Evolutionary conservation across 1,139 yeast species (phyloP).

Genomic region (Debaryomyces fabryi): DNA sequence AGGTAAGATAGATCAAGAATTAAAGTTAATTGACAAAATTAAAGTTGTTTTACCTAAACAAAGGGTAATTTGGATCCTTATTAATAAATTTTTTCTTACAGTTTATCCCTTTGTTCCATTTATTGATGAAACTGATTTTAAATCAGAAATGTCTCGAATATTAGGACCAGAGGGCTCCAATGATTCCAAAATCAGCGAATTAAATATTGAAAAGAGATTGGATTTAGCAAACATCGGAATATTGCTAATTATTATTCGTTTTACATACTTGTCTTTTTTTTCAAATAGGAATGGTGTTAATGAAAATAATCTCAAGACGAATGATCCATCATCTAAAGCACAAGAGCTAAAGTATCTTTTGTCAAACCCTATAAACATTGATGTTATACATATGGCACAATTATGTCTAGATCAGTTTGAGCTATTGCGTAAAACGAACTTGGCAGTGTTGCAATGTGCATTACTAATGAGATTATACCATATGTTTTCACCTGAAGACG

Average conservation of each 20-base stretch:
- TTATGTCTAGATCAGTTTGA: conserved; percentile 29
- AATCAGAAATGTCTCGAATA: conserved; percentile 20
- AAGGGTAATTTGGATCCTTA: conserved; percentile 42
- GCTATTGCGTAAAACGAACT: conserved; percentile 20
- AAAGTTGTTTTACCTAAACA: conserved; percentile 36
- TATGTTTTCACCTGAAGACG: conserved; percentile 51
- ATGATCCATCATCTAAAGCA: conserved; percentile 18
- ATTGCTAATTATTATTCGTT: conserved; percentile 42
- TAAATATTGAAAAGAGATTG: conserved; percentile 38
- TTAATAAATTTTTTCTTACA: conserved; percentile 40
- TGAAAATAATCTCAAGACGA: conserved; percentile 17
- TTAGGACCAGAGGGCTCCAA: conserved; percentile 27
- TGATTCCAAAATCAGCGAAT: conserved; percentile 17
- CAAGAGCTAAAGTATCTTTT: conserved; percentile 26
- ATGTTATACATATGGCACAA: conserved; percentile 28
- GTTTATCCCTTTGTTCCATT: conserved; percentile 48
- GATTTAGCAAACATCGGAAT: conserved; percentile 53
- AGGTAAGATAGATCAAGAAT: conserved; percentile 25
- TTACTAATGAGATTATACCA: conserved; percentile 48
- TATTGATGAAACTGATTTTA: conserved; percentile 36
- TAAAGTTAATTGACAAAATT: conserved; percentile 25
- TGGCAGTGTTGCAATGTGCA: conserved; percentile 31
- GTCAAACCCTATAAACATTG: conserved; percentile 27
- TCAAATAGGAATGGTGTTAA: conserved; percentile 22
- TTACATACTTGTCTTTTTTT: conserved; percentile 40